Conservation (phyloP, 257 asterid genomes). For the Oldenlandia corymbosa region DNA sequence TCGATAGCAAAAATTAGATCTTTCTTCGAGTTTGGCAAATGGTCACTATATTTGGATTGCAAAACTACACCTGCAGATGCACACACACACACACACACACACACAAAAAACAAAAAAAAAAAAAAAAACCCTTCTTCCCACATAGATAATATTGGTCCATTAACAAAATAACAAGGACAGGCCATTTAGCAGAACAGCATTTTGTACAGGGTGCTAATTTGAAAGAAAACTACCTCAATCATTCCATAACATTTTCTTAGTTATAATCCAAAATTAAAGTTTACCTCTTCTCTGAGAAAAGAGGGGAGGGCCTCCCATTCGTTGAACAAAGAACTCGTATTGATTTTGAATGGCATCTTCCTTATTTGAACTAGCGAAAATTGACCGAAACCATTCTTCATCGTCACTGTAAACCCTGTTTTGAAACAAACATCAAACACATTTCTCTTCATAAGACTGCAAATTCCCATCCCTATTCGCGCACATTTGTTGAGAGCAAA, state of each 20-base stretch:
- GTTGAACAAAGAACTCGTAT: constrained; percentile 82
- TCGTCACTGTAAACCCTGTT: constrained; percentile 85
- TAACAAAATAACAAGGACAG: no score
- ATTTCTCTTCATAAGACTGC: background rate
- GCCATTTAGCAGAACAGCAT: no score
- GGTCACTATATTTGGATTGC: no score
- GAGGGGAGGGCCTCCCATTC: constrained; percentile 98
- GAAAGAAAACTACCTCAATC: background rate
- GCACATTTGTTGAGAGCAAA: no score
- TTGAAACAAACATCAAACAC: background rate
- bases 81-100: no score
- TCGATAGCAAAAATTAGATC: background rate
- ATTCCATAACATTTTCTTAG: background rate
- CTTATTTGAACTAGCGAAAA: constrained; percentile 70
- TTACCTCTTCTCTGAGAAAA: constrained; percentile 82
- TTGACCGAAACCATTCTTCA: constrained; percentile 87
- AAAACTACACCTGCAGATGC: no score
- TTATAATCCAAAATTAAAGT: background rate
- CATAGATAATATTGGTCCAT: no score
- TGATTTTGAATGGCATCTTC: constrained; percentile 98
- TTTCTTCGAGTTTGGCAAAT: background rate
- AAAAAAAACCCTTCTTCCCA: no score
- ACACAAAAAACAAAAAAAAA: no score
- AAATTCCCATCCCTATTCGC: no score
- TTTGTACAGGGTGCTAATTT: background rate